A percentile compares a stretch with the other conserved stretches of the same genome.
Evolutionary conservation across 495 filamentous ascomycete species (phyloP).

Genomic region (Aspergillus incahuasiensis): DNA sequence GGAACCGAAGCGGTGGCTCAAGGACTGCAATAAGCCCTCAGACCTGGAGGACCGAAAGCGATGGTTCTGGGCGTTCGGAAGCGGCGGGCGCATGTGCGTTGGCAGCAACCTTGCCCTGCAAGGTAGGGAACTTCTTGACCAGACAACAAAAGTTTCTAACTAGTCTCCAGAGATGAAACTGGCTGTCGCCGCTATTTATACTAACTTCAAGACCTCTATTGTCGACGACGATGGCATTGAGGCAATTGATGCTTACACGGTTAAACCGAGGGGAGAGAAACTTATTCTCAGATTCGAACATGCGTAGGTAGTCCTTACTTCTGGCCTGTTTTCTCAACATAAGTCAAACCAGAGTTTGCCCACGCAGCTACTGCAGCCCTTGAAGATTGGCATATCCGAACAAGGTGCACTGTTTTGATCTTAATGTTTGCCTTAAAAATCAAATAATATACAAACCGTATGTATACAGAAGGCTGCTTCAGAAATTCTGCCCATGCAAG

Average conservation of each 20-base stretch:
- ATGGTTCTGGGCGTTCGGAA: constrained; percentile 84
- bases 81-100: constrained; percentile 79
- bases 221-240: constrained; percentile 55
- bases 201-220: constrained; percentile 59
- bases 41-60: constrained; percentile 53
- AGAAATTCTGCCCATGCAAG: neutral
- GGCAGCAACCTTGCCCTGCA: constrained; percentile 78
- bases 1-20: constrained; percentile 60
- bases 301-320: constrained; percentile 9
- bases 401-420: neutral
- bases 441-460: constrained; percentile 9
- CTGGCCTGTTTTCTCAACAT: neutral
- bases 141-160: constrained; percentile 1
- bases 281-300: constrained; percentile 41
- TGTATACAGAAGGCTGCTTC: neutral
- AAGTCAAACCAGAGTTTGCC: neutral
- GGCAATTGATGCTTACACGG: constrained; percentile 63
- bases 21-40: constrained; percentile 26
- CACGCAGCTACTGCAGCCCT: neutral
- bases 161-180: constrained; percentile 41
- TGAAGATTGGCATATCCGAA: too few relatives aligned
- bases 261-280: constrained; percentile 49
- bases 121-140: constrained; percentile 39
- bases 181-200: constrained; percentile 54
- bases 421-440: neutral